Evolutionary conservation across 2,329 filamentous ascomycete genomes (phyloP).

Genomic region (Exutisphaerella laricina): DNA sequence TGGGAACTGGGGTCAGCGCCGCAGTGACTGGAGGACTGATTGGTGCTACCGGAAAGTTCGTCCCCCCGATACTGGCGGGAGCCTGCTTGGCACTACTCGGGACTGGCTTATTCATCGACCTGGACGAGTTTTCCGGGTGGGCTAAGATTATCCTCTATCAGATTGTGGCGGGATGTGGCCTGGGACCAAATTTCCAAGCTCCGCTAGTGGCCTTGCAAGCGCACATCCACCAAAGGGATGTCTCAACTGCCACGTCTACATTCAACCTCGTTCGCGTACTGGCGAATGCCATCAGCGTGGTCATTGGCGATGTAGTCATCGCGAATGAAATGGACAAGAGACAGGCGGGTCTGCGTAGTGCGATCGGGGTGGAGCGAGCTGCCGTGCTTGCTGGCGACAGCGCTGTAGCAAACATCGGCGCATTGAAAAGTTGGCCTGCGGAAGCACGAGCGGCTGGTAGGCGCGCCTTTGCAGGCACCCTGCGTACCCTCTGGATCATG

Average conservation of each 20-base stretch:
- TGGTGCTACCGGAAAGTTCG: slow-evolving; percentile 40
- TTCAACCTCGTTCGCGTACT: slow-evolving; percentile 63
- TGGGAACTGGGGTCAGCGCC: slow-evolving; percentile 27
- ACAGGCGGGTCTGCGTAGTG: slow-evolving; percentile 41
- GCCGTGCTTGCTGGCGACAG: slow-evolving; percentile 51
- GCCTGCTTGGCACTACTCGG: slow-evolving; percentile 34
- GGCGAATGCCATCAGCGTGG: slow-evolving; percentile 60
- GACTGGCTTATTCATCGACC: slow-evolving; percentile 30
- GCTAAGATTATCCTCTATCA: slow-evolving; percentile 43
- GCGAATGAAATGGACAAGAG: slow-evolving; percentile 63
- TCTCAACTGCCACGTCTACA: slow-evolving; percentile 59
- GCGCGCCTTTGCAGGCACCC: neutral
- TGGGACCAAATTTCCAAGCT: slow-evolving; percentile 62
- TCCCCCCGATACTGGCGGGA: slow-evolving; percentile 49
- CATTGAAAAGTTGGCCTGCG: neutral
- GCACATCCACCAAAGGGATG: slow-evolving; percentile 54
- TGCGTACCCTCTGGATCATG: neutral
- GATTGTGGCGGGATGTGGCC: slow-evolving; percentile 55
- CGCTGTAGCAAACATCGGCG: slow-evolving; percentile 50
- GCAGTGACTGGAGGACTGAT: slow-evolving; percentile 36
- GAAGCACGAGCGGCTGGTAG: neutral
- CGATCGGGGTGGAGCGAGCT: slow-evolving; percentile 48
- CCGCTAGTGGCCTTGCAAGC: slow-evolving; percentile 62
- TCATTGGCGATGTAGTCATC: slow-evolving; percentile 68
- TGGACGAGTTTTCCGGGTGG: slow-evolving; percentile 10